A percentile compares a stretch with the other conserved stretches of the same genome.
Evolutionary conservation across 2,329 filamentous ascomycete genomes (phyloP).

Genomic region (Hansfordia pulvinata): DNA sequence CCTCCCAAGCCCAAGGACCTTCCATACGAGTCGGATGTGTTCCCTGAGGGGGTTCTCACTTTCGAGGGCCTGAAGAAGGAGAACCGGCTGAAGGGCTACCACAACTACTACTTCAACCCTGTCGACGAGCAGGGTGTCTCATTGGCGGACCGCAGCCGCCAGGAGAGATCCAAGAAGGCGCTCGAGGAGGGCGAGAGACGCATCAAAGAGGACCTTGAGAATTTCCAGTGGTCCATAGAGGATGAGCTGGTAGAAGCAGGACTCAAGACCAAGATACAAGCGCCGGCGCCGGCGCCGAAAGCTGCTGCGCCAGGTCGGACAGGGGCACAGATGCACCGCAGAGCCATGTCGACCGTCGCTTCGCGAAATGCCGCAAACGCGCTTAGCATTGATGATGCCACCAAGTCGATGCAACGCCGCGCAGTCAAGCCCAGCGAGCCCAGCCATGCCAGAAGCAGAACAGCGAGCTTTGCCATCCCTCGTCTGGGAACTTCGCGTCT

Average conservation of each 20-base stretch:
- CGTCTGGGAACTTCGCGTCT: constrained; percentile 17
- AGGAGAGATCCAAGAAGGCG: constrained; percentile 34
- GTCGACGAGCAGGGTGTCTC: constrained; percentile 56
- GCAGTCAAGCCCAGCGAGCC: constrained; percentile 11
- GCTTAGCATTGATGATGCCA: constrained; percentile 27
- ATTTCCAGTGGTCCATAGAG: constrained; percentile 44
- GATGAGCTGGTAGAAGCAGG: constrained; percentile 35
- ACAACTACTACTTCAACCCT: constrained; percentile 44
- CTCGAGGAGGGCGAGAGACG: constrained; percentile 48
- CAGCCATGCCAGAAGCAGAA: constrained; percentile 11
- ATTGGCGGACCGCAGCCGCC: constrained; percentile 44
- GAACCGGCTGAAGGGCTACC: constrained; percentile 49
- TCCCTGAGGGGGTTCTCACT: constrained; percentile 41
- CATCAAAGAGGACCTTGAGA: constrained; percentile 53
- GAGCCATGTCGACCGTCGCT: constrained; percentile 33
- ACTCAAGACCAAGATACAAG: constrained; percentile 11
- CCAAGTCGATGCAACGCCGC: constrained; percentile 17
- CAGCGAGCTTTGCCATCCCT: constrained; percentile 11
- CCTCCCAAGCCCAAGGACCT: constrained; percentile 58
- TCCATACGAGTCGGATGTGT: constrained; percentile 56
- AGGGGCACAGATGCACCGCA: too few relatives aligned
- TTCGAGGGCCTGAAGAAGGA: constrained; percentile 43
- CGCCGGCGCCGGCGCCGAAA: constrained; percentile 5
- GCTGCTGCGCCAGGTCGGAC: too few relatives aligned
- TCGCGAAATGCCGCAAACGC: constrained; percentile 41